Base-by-base conservation (phyloP, 306 rosid genomes). In the Malus orientalis region DNA sequence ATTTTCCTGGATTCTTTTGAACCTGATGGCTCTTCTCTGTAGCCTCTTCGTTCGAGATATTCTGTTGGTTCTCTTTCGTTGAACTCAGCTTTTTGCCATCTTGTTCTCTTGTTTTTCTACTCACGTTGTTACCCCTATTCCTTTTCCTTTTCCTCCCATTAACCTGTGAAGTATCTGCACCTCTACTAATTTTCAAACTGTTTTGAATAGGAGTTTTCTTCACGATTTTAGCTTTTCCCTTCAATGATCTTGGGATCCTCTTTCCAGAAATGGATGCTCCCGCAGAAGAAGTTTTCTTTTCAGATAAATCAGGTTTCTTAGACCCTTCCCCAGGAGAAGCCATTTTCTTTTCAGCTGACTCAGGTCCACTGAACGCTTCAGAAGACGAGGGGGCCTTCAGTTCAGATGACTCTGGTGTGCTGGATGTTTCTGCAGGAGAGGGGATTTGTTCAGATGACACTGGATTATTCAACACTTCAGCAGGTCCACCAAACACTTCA, bases 121-220 rank as follows among this genome's bases (percentile, higher is more conserved):
- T 81, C 83, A 55, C 86, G 18, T 40, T 55, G 58, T 79, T 87
- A 8, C 66, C 82, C 76, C 58, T 85, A 77, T 78, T 77, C 73
- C 77, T 76, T 80, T 57, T 81, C 77, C 63, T 59, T 55, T 58
- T 64, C 71, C 70, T 82, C 49, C 64, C 74, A 33, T 10, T 80
- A 80, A 55, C 78, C 74, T 67, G 78, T 4, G 47, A 81, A 78
- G 63, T 27, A 75, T 42, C 75, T 60, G 72, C 69, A 65, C 51
- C 80, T 45, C 73, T 79, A 25, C 33, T 78, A 3, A 69, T 55
- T 59, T 82, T 85, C 69, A 42, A 57, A 45, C 67, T 61, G 33
- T 78, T 82, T 64, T 77, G 66, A 70, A 75, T 67, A 66, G 44
- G 72, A 72, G 91, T 69, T 76, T 82, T 92, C 90, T 90, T 92